Conservation (phyloP, 805 yeast species). For the Tetrapisispora nanseiensis region DNA sequence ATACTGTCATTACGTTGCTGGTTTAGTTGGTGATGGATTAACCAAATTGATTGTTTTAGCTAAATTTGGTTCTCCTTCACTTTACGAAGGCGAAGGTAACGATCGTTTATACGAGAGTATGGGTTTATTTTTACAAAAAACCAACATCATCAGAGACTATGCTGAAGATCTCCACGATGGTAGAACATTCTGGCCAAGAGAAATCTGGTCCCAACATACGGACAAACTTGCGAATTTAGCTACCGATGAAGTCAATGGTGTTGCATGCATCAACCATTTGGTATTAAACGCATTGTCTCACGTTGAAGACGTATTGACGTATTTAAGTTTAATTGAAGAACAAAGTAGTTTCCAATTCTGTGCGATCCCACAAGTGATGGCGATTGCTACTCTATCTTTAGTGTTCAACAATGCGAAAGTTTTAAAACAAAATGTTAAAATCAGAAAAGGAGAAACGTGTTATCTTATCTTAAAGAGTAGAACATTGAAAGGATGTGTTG, state of each 20-base stretch:
- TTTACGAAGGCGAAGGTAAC: constrained; percentile 35
- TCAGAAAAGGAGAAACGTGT: constrained; percentile 84
- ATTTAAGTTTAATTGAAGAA: constrained; percentile 70
- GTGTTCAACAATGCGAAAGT: constrained; percentile 75
- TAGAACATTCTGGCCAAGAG: constrained; percentile 91
- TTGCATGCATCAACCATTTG: constrained; percentile 71
- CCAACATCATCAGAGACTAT: constrained; percentile 92
- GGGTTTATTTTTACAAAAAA: constrained; percentile 94
- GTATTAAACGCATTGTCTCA: constrained; percentile 73
- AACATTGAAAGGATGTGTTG: constrained; percentile 65
- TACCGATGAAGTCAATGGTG: constrained; percentile 41
- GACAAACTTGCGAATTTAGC: constrained; percentile 46
- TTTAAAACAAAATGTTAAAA: constrained; percentile 66
- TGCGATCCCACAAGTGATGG: constrained; percentile 98
- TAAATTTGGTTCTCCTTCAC: constrained; percentile 45
- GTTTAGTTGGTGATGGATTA: constrained; percentile 92
- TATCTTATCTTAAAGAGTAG: constrained; percentile 63
- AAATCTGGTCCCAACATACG: constrained; percentile 83
- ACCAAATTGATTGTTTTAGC: constrained; percentile 77
- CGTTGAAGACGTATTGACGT: constrained; percentile 65
- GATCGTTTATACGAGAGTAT: constrained; percentile 63
- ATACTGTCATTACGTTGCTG: constrained; percentile 97
- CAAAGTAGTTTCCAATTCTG: constrained; percentile 82
- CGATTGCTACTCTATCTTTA: constrained; percentile 87
- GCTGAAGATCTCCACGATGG: constrained; percentile 88